These are phyloP conservation scores for Polyplosphaeria fusca DNA, from an alignment of 495 filamentous ascomycete genomes.

Conservation along the genomic window DNA sequence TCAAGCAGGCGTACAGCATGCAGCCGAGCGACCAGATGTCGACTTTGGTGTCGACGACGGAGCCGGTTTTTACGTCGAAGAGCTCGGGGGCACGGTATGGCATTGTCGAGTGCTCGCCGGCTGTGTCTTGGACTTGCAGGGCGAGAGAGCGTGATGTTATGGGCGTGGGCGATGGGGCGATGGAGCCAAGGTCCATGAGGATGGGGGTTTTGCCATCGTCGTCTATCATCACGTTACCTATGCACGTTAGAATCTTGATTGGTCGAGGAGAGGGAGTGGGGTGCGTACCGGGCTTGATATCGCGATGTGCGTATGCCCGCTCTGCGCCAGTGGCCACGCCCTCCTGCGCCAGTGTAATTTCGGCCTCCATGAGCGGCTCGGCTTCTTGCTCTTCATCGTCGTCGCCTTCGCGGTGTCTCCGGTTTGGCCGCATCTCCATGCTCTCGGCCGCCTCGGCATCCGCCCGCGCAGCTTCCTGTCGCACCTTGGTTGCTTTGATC, in stretches of 20 bases:
- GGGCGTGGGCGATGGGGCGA: slow-evolving; percentile 83
- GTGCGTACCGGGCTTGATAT: slow-evolving; percentile 86
- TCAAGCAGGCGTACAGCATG: slow-evolving; percentile 91
- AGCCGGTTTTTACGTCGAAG: slow-evolving; percentile 95
- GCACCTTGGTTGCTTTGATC: slow-evolving; percentile 55
- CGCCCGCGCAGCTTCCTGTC: slow-evolving; percentile 57
- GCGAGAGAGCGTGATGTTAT: slow-evolving; percentile 91
- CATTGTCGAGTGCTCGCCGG: slow-evolving; percentile 96
- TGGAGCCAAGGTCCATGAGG: slow-evolving; percentile 96
- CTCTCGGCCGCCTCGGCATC: slow-evolving; percentile 57
- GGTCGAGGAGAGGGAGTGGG: not conserved
- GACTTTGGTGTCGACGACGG: slow-evolving; percentile 90
- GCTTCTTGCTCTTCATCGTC: slow-evolving; percentile 72
- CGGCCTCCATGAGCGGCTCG: slow-evolving; percentile 78
- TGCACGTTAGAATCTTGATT: slow-evolving; percentile 15
- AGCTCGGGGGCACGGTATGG: slow-evolving; percentile 96
- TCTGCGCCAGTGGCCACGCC: slow-evolving; percentile 66
- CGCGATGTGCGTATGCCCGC: slow-evolving; percentile 87
- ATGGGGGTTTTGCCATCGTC: slow-evolving; percentile 84
- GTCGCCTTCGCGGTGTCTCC: slow-evolving; percentile 41
- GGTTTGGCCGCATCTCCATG: slow-evolving; percentile 47
- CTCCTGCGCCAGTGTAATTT: slow-evolving; percentile 69
- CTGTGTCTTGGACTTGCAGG: slow-evolving; percentile 85
- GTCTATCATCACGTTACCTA: slow-evolving; percentile 94
- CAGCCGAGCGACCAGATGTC: slow-evolving; percentile 98